phyloP scores from a whole-genome alignment of 257 asterid species.

The Nicotiana attenuata region DNA sequence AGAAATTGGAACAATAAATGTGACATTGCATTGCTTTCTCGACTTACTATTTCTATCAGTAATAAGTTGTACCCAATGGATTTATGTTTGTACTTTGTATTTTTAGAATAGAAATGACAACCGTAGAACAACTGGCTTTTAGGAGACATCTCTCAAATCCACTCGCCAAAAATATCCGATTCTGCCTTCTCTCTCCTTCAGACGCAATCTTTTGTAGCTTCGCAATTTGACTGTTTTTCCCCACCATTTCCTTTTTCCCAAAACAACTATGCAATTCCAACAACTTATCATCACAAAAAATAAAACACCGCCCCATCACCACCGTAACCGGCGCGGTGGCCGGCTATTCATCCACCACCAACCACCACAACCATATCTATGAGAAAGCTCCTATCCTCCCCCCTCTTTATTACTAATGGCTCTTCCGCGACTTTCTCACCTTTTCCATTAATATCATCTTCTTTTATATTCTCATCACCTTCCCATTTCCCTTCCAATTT shows the following conservation, averaged over 20 bases:
- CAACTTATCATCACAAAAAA: not conserved
- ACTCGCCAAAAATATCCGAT: not conserved
- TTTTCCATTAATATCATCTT: not conserved
- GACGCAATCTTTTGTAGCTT: not conserved
- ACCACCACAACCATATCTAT: constrained; percentile 22
- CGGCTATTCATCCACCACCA: constrained; percentile 16
- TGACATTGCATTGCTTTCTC: not conserved
- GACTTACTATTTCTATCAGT: not conserved
- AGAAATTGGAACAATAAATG: too few relatives aligned
- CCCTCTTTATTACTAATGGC: constrained; percentile 13
- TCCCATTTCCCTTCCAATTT: not conserved
- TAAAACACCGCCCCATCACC: constrained; percentile 8
- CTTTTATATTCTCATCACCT: not conserved
- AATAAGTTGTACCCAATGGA: not conserved
- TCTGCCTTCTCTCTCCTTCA: not conserved
- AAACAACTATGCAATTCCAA: constrained; percentile 37
- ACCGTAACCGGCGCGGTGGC: constrained; percentile 24
- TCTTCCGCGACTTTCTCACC: constrained; percentile 5
- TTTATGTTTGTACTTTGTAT: not conserved
- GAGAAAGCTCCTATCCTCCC: constrained; percentile 31
- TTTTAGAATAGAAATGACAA: not conserved
- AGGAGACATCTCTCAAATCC: not conserved
- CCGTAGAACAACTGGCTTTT: not conserved
- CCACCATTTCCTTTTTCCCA: not conserved
- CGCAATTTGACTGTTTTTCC: not conserved